phyloP scores from a whole-genome alignment of 2,329 filamentous ascomycete genomes.

The Calonectria henricotiae region DNA sequence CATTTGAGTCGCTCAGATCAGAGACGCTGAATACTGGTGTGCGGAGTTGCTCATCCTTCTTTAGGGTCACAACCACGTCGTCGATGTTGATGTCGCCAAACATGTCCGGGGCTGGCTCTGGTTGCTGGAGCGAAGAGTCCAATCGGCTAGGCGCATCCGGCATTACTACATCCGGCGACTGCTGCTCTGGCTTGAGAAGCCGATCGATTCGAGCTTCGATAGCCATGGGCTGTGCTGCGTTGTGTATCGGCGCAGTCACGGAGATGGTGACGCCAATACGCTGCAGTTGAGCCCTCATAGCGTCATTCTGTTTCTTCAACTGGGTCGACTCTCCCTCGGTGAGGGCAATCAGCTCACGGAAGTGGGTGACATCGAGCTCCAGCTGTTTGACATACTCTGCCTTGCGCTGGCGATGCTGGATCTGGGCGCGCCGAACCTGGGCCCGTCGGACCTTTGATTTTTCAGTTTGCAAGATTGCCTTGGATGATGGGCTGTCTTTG shows the following conservation, averaged over 20 bases:
- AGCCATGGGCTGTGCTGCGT: constrained; percentile 7
- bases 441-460: constrained; percentile 66
- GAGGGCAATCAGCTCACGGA: constrained; percentile 65
- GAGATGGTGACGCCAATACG: constrained; percentile 48
- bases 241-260: neutral
- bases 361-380: constrained; percentile 66
- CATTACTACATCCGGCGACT: constrained; percentile 18
- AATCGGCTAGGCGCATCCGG: constrained; percentile 18
- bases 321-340: constrained; percentile 60
- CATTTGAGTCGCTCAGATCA: constrained; percentile 42
- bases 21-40: constrained; percentile 64
- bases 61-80: constrained; percentile 61
- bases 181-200: constrained; percentile 31
- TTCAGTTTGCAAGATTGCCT: constrained; percentile 52
- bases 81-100: constrained; percentile 59
- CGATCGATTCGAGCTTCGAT: constrained; percentile 46
- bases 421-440: constrained; percentile 70
- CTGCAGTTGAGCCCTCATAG: constrained; percentile 59
- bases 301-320: constrained; percentile 63
- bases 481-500: constrained; percentile 42
- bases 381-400: constrained; percentile 71
- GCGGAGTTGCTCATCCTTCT: constrained; percentile 61
- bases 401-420: constrained; percentile 71
- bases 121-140: neutral
- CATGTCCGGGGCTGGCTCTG: constrained; percentile 46